phyloP scores from a whole-genome alignment of 306 rosid species.

The Lagenaria siceraria region DNA sequence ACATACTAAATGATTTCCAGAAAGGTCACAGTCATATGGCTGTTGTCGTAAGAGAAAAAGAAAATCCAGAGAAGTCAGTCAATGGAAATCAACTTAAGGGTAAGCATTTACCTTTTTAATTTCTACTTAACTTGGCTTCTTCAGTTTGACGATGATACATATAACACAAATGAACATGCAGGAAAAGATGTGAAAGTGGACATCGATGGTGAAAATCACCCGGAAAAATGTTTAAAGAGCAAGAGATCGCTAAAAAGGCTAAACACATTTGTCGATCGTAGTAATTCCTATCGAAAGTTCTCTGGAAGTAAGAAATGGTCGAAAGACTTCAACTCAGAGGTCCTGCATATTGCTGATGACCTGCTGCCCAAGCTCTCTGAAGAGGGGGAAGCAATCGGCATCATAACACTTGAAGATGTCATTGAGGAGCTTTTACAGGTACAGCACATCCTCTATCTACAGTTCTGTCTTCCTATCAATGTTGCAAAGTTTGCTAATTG shows the following conservation, averaged over 20 bases:
- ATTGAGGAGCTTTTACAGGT: conserved; percentile 51
- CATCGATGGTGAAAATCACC: conserved; percentile 31
- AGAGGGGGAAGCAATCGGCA: conserved; percentile 63
- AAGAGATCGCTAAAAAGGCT: conserved; percentile 31
- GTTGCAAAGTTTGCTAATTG: background rate
- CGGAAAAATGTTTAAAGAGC: conserved; percentile 25
- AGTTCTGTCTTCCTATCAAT: background rate
- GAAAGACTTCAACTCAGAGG: conserved; percentile 43
- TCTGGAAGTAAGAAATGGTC: conserved; percentile 55
- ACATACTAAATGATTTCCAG: conserved; percentile 71
- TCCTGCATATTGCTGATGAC: conserved; percentile 41
- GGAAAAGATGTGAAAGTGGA: conserved; percentile 36
- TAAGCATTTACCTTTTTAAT: conserved; percentile 19
- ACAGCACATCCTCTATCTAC: background rate
- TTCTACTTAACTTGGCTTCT: background rate
- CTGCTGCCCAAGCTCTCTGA: conserved; percentile 42
- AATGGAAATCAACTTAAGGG: conserved; percentile 14
- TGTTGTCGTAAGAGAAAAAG: conserved; percentile 34
- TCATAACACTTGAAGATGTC: conserved; percentile 67
- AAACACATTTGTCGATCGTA: conserved; percentile 31
- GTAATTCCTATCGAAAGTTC: conserved; percentile 18
- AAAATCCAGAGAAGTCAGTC: conserved; percentile 24
- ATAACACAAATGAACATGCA: conserved; percentile 2
- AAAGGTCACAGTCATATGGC: conserved; percentile 92
- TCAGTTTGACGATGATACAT: background rate